Evolutionary conservation across 495 filamentous ascomycete species (phyloP).

Genomic region (Penicillium pancosmium): DNA sequence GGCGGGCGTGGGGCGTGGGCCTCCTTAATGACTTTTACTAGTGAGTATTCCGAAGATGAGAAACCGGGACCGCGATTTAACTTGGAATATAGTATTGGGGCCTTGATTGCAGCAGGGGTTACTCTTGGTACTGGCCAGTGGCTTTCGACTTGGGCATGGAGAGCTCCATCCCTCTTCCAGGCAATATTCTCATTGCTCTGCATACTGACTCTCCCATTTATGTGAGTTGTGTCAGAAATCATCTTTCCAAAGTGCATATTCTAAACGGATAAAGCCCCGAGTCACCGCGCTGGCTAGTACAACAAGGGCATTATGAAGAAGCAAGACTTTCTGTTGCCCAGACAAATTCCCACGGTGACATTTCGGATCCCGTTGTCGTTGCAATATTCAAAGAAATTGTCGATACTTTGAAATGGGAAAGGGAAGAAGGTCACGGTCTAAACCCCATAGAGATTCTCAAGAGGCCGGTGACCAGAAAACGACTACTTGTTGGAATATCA

Average conservation of each 20-base stretch:
- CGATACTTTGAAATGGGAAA: constrained; percentile 46
- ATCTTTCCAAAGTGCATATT: not conserved
- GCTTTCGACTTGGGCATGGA: constrained; percentile 56
- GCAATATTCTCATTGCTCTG: constrained; percentile 55
- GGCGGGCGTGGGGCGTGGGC: constrained; percentile 49
- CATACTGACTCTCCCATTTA: constrained; percentile 54
- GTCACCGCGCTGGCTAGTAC: constrained; percentile 52
- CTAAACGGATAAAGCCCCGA: constrained; percentile 41
- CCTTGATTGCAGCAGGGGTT: constrained; percentile 53
- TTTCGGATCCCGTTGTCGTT: constrained; percentile 42
- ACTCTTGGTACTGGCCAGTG: constrained; percentile 53
- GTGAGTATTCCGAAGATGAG: constrained; percentile 19
- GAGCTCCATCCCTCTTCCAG: constrained; percentile 57
- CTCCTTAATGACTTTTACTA: constrained; percentile 57
- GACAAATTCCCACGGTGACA: constrained; percentile 47
- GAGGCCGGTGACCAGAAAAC: constrained; percentile 42
- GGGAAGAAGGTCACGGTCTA: constrained; percentile 41
- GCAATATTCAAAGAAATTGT: constrained; percentile 31
- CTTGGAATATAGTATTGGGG: constrained; percentile 32
- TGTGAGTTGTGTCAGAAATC: constrained; percentile 26
- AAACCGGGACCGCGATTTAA: too few relatives aligned
- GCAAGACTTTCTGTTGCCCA: constrained; percentile 44
- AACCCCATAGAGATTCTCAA: constrained; percentile 43
- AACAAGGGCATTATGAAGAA: constrained; percentile 39
- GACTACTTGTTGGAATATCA: constrained; percentile 49